phyloP scores from a whole-genome alignment of 169 alveolate genomes.

The Plasmodium malariae region DNA sequence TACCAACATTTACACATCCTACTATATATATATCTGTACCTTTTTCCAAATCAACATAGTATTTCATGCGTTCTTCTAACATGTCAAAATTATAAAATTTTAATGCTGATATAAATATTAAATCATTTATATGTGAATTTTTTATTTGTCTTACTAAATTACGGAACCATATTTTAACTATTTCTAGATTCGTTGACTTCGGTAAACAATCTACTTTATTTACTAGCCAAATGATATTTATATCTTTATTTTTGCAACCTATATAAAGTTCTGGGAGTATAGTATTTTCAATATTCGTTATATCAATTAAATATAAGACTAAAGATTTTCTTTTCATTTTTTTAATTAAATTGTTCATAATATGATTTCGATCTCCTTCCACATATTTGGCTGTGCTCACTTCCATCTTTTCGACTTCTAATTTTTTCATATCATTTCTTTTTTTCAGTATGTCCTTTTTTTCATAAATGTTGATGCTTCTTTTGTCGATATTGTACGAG shows the following conservation, averaged over 20 bases:
- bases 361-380: slow-evolving; percentile 64
- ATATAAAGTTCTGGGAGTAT: slow-evolving; percentile 90
- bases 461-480: slow-evolving; percentile 50
- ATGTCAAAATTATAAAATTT: slow-evolving; percentile 79
- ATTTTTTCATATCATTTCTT: slow-evolving; percentile 49
- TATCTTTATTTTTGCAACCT: slow-evolving; percentile 86
- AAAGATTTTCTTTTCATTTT: slow-evolving; percentile 83
- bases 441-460: slow-evolving; percentile 71
- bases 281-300: slow-evolving; percentile 88
- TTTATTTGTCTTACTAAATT: slow-evolving; percentile 89
- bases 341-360: slow-evolving; percentile 74
- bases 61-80: slow-evolving; percentile 83
- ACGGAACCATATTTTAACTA: slow-evolving; percentile 88
- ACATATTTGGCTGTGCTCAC: slow-evolving; percentile 55
- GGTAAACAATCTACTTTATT: slow-evolving; percentile 90
- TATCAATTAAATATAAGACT: slow-evolving; percentile 87
- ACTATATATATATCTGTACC: slow-evolving; percentile 85
- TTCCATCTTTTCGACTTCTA: slow-evolving; percentile 71
- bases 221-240: slow-evolving; percentile 88
- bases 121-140: slow-evolving; percentile 86
- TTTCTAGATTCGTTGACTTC: slow-evolving; percentile 73
- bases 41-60: slow-evolving; percentile 77
- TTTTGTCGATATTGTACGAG: slow-evolving; percentile 50
- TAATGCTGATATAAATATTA: slow-evolving; percentile 83
- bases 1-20: slow-evolving; percentile 91